Evolutionary conservation across 140 eudicot species (phyloP), one percentile per base, ranked within the genome.

Genomic region (Ambrosia hybrid): DNA sequence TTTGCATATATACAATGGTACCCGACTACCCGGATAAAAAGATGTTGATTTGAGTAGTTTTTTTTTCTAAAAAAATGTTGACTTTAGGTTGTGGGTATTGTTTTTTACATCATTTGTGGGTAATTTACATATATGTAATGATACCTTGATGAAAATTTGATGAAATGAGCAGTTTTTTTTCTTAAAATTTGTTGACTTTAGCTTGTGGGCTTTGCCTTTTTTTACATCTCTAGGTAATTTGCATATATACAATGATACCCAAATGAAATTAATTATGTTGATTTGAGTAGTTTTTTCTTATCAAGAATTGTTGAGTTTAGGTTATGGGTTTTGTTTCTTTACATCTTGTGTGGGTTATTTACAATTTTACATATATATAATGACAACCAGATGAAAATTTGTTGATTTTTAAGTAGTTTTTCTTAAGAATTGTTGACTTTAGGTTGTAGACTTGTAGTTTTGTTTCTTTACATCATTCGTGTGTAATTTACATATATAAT

Each of bases 111-210:
- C 17, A 60, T 60, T 7, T 34, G 51, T 61, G 52, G 15, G 7
- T 69, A 61, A n/a, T 62, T 62, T 62, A 5, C 68, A 37, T 11
- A 12, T 17, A 26, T 61, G 37, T 13, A 69, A 39, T 51, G 77
- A 49, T 67, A 26, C 73, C 84, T 70, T 30, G 49, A 80, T 75
- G 68, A 75, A 51, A 73, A 33, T 79, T 16, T 60, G 74, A 63
- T 13, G 33, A 38, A 63, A 63, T 37, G 21, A 38, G 10, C 1
- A 38, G 51, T 62, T 62, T 61, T 37, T 37, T 38, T 12, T 21
- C 2, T 64, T 13, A 39, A n/a, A n/a, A 64, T 7, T 41, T 48
- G 14, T 38, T 38, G 79, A 49, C 38, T 6, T 71, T 63, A 14
- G 2, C 12, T 68, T 68, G 36, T 53, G 65, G 72, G 49, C 37